phyloP scores from a whole-genome alignment of 2,329 filamentous ascomycete genomes.

The Colletotrichum lentis region DNA sequence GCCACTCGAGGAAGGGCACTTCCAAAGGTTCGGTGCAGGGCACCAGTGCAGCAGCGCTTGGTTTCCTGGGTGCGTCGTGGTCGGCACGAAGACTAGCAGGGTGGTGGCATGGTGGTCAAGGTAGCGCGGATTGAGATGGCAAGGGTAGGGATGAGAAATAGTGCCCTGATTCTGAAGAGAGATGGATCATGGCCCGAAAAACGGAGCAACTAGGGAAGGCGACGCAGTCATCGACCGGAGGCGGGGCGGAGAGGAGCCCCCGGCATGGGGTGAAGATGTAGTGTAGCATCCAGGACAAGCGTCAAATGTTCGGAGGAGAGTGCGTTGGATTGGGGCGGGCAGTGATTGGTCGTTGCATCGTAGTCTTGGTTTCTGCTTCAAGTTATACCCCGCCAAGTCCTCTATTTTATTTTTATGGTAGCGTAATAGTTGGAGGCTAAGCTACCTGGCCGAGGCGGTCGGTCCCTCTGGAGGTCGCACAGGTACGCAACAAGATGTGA shows the following conservation, averaged over 20 bases:
- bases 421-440: too few relatives aligned
- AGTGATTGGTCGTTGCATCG: conserved; percentile 19
- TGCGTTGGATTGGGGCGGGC: conserved; percentile 10
- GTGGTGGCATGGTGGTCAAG: conserved; percentile 23
- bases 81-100: conserved; percentile 26
- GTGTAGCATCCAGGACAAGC: conserved; percentile 11
- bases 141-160: conserved; percentile 1
- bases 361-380: conserved; percentile 3
- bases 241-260: conserved; percentile 32
- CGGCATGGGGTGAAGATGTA: not conserved
- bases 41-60: conserved; percentile 7
- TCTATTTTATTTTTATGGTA: conserved; percentile 8
- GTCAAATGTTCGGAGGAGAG: conserved; percentile 19
- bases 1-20: conserved; percentile 23
- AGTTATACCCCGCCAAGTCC: conserved; percentile 1
- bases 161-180: conserved; percentile 36
- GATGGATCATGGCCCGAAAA: conserved; percentile 25
- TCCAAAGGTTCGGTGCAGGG: conserved; percentile 30
- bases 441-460: too few relatives aligned
- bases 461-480: too few relatives aligned
- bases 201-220: conserved; percentile 27
- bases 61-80: conserved; percentile 13
- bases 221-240: conserved; percentile 25
- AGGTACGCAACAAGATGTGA: too few relatives aligned
- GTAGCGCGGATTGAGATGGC: conserved; percentile 2